These are phyloP conservation scores for Trypanosoma caninum DNA, from an alignment of 208 protist genomes.

Conservation along the genomic window DNA sequence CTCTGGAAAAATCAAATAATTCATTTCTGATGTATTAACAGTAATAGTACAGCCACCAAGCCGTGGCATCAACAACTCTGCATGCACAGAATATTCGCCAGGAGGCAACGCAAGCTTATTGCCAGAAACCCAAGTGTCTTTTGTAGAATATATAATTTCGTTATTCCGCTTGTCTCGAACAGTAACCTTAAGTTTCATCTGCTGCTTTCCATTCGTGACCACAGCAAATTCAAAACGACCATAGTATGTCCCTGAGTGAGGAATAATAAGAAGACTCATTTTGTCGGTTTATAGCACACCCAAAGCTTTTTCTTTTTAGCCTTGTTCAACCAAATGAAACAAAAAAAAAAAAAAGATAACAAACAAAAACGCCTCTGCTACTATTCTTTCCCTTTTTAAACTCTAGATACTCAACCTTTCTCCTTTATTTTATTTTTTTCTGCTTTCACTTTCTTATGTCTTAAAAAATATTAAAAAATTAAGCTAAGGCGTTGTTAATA, in stretches of 20 bases:
- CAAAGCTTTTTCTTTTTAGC: neutral
- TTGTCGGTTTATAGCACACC: neutral
- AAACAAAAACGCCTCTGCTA: neutral
- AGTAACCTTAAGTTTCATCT: constrained; percentile 8
- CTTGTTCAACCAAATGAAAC: neutral
- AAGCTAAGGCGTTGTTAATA: too few species aligned
- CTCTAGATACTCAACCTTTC: too few species aligned
- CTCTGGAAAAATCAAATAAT: neutral
- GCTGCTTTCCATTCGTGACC: constrained; percentile 1
- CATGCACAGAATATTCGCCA: constrained; percentile 6
- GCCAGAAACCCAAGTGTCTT: constrained; percentile 9
- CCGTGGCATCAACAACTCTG: constrained; percentile 6
- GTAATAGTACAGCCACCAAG: constrained; percentile 7
- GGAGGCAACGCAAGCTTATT: constrained; percentile 12
- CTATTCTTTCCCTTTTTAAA: too few species aligned
- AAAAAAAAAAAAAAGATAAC: constrained; percentile 3
- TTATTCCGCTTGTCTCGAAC: constrained; percentile 2
- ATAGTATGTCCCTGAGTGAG: constrained; percentile 13
- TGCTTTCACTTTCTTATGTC: too few species aligned
- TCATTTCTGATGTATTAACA: neutral
- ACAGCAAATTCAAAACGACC: constrained; percentile 18
- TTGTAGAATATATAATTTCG: neutral
- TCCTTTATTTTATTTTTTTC: too few species aligned
- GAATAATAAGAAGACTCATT: constrained; percentile 14
- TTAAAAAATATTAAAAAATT: too few species aligned